Conservation (phyloP, 768 basidiomycete genomes). For the Leccinum variicolor region DNA sequence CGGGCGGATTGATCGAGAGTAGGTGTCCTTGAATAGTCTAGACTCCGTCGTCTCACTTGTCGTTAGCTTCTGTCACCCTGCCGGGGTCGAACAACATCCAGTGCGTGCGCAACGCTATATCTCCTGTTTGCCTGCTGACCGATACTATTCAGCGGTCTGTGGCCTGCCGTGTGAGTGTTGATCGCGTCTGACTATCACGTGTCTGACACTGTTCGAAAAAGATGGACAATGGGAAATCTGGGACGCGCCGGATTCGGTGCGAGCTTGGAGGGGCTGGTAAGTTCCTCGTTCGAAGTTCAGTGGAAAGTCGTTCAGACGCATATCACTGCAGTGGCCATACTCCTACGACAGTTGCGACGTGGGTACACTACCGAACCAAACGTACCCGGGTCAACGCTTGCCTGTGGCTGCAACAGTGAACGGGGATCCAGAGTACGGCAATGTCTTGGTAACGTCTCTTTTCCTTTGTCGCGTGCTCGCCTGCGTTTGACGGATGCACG, state of each 20-base stretch:
- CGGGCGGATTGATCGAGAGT: slow-evolving; percentile 67
- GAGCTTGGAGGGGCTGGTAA: slow-evolving; percentile 59
- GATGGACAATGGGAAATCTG: slow-evolving; percentile 56
- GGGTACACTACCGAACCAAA: slow-evolving; percentile 77
- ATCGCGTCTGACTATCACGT: background rate
- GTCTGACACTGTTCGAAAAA: slow-evolving; percentile 16
- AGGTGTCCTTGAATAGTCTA: background rate
- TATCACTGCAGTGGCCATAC: slow-evolving; percentile 43
- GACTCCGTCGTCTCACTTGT: slow-evolving; percentile 3
- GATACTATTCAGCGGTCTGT: slow-evolving; percentile 35
- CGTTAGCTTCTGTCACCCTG: slow-evolving; percentile 34
- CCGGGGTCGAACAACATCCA: slow-evolving; percentile 42
- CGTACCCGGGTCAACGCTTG: slow-evolving; percentile 39
- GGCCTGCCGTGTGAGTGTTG: slow-evolving; percentile 43
- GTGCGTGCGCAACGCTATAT: slow-evolving; percentile 11
- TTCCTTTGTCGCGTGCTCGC: background rate
- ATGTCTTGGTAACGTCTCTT: slow-evolving; percentile 19
- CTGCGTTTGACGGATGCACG: slow-evolving; percentile 3
- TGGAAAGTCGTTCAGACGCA: background rate
- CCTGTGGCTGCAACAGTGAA: slow-evolving; percentile 44
- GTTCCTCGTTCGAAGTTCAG: slow-evolving; percentile 21
- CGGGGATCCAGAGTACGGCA: slow-evolving; percentile 35
- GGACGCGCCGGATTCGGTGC: slow-evolving; percentile 54
- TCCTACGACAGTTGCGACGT: slow-evolving; percentile 66
- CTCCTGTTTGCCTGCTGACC: slow-evolving; percentile 5